phyloP scores from a whole-genome alignment of 768 basidiomycete genomes.

The Boletus insuetus region DNA sequence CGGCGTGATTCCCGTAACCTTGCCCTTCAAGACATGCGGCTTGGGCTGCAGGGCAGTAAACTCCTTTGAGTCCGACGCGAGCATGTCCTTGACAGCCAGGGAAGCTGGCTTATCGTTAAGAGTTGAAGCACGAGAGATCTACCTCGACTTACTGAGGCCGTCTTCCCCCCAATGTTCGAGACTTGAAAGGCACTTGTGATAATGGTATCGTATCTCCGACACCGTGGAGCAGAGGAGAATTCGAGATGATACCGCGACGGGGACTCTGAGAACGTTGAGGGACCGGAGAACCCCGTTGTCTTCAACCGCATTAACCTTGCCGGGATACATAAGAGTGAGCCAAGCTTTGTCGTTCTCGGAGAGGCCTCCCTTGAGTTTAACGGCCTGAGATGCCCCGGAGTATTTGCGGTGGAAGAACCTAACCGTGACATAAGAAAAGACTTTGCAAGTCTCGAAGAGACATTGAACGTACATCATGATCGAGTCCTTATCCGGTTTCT shows the following conservation, averaged over 20 bases:
- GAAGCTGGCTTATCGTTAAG: neutral
- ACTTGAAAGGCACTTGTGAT: neutral
- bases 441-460: neutral
- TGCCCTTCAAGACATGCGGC: neutral
- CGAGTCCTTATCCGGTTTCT: neutral
- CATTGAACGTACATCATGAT: neutral
- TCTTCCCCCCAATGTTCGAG: too few species aligned
- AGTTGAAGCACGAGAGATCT: neutral
- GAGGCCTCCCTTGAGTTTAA: neutral
- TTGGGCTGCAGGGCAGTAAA: too few species aligned
- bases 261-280: neutral
- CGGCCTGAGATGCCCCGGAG: fast-evolving
- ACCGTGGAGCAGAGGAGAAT: neutral
- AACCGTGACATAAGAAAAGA: neutral
- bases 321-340: neutral
- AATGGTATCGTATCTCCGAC: neutral
- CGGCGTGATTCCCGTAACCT: neutral
- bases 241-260: neutral
- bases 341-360: neutral
- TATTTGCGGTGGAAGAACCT: neutral
- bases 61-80: fast-evolving
- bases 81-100: neutral
- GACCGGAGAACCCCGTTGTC: neutral
- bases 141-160: neutral
- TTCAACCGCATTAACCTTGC: neutral